Conservation (phyloP, 2,329 filamentous ascomycete genomes). For the Stachybotrys chartarum region DNA sequence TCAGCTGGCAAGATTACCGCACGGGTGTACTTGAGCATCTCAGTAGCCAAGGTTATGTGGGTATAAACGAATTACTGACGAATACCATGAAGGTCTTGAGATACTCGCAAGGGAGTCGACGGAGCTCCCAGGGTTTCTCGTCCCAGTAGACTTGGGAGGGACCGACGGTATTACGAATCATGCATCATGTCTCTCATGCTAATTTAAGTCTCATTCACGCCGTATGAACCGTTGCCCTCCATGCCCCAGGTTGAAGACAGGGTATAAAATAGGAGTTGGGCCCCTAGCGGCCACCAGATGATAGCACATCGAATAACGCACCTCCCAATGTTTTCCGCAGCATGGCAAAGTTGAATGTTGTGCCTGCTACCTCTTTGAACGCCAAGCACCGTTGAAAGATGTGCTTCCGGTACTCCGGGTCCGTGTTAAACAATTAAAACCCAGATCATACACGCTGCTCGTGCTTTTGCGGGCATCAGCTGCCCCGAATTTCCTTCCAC, state of each 20-base stretch:
- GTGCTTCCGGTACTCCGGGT: constrained; percentile 5
- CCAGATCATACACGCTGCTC: background rate
- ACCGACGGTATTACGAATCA: background rate
- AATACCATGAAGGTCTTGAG: constrained; percentile 74
- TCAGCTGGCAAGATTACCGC: constrained; percentile 70
- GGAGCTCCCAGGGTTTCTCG: background rate
- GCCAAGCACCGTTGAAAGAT: constrained; percentile 23
- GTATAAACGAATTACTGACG: constrained; percentile 66
- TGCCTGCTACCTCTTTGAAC: constrained; percentile 16
- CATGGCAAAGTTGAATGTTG: constrained; percentile 16
- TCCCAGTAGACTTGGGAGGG: background rate
- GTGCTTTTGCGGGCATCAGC: background rate
- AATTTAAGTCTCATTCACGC: constrained; percentile 19
- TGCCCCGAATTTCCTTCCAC: background rate
- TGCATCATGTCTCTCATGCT: too few species aligned
- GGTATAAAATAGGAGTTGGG: constrained; percentile 20
- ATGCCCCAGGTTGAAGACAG: constrained; percentile 24
- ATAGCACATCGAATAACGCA: background rate
- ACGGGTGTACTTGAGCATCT: constrained; percentile 64
- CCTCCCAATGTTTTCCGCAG: constrained; percentile 11
- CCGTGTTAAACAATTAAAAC: constrained; percentile 2
- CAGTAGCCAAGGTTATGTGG: constrained; percentile 54
- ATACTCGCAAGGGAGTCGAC: constrained; percentile 30
- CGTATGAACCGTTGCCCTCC: constrained; percentile 11
- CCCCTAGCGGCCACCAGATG: background rate